Conservation (phyloP, 148 eudicot genomes). For the Bassia scoparia region DNA sequence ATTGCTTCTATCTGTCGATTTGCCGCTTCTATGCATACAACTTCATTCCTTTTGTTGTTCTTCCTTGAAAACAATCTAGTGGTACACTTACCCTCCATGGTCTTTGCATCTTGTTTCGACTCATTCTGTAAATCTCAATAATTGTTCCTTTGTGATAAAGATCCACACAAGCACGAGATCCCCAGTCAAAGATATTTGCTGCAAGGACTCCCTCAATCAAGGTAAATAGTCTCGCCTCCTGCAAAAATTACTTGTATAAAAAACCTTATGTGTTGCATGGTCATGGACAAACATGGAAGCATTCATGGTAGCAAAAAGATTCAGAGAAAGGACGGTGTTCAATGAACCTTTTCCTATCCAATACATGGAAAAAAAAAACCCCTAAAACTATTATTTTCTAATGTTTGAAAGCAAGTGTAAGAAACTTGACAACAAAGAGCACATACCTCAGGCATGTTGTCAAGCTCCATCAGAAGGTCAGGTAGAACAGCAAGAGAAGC, state of each 20-base stretch:
- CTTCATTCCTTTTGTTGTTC: no score
- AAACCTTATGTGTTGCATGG: background rate
- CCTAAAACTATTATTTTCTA: background rate
- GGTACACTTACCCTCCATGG: slow-evolving; percentile 79
- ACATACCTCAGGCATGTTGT: slow-evolving; percentile 80
- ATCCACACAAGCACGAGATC: slow-evolving; percentile 98
- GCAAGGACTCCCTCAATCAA: slow-evolving; percentile 97
- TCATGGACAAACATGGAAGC: background rate
- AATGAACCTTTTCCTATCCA: background rate
- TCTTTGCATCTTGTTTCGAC: slow-evolving; percentile 95
- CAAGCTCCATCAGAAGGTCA: slow-evolving; percentile 83
- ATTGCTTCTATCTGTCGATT: no score
- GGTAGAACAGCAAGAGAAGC: slow-evolving; percentile 96
- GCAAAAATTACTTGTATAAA: slow-evolving; percentile 5
- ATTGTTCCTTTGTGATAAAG: slow-evolving; percentile 96
- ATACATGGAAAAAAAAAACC: background rate
- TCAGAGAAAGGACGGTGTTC: background rate
- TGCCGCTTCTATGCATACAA: no score
- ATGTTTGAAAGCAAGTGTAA: background rate
- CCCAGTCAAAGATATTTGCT: slow-evolving; percentile 99
- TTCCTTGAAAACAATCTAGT: background rate
- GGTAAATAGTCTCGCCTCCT: slow-evolving; percentile 78
- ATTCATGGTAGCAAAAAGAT: background rate
- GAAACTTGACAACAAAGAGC: background rate
- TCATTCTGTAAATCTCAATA: slow-evolving; percentile 96